Conservation (phyloP, 1,139 yeast species). For the Sugiyamaella castrensis region DNA sequence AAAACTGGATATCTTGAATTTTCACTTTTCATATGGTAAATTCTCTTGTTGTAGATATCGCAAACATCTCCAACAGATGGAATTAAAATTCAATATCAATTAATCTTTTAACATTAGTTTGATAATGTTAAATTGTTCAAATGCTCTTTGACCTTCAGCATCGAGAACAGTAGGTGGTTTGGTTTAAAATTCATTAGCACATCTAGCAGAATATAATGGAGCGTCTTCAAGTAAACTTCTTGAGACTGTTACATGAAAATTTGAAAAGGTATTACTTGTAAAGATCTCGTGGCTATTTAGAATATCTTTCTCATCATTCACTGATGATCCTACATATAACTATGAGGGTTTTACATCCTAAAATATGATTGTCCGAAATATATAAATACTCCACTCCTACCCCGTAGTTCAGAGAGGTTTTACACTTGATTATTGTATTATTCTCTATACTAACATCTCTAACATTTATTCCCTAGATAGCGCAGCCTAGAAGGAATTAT, state of each 20-base stretch:
- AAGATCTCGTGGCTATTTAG: too few species aligned
- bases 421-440: too few species aligned
- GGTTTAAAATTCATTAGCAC: slow-evolving; percentile 3
- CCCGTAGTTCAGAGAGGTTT: too few species aligned
- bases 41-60: neutral
- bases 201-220: slow-evolving; percentile 9
- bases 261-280: slow-evolving; percentile 7
- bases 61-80: slow-evolving; percentile 6
- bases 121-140: slow-evolving; percentile 8
- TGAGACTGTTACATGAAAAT: slow-evolving; percentile 4
- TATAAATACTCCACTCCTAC: too few species aligned
- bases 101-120: slow-evolving; percentile 3
- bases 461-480: too few species aligned
- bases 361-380: too few species aligned
- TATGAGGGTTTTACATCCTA: too few species aligned
- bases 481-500: too few species aligned
- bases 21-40: neutral
- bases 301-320: too few species aligned
- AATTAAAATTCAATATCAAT: slow-evolving; percentile 4
- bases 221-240: slow-evolving; percentile 3
- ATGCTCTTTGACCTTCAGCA: slow-evolving; percentile 6
- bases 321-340: too few species aligned
- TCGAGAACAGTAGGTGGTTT: slow-evolving; percentile 7
- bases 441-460: too few species aligned
- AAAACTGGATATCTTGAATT: neutral